phyloP scores from a whole-genome alignment of 2,329 filamentous ascomycete genomes.

The Beauveria varroae region DNA sequence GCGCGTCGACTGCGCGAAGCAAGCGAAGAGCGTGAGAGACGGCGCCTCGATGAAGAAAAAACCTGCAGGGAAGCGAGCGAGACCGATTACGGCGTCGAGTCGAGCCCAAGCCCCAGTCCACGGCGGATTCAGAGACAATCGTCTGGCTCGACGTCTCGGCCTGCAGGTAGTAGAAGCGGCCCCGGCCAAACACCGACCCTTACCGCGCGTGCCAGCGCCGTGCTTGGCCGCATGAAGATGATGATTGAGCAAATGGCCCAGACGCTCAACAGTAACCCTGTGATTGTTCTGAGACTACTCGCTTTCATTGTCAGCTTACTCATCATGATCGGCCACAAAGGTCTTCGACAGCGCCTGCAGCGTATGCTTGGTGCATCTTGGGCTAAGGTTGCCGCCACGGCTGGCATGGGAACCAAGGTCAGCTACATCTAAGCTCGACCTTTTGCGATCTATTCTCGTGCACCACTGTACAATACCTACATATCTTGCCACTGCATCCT shows the following conservation, averaged over 20 bases:
- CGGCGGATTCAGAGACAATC: background rate
- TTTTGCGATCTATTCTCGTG: constrained; percentile 6
- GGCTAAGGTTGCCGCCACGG: constrained; percentile 75
- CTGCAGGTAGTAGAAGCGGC: constrained; percentile 20
- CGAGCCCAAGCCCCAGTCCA: constrained; percentile 26
- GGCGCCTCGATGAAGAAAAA: constrained; percentile 47
- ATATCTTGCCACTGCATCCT: constrained; percentile 13
- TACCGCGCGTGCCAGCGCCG: constrained; percentile 41
- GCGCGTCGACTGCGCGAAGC: constrained; percentile 46
- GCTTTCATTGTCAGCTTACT: constrained; percentile 75
- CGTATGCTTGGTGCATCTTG: constrained; percentile 62
- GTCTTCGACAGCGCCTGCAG: constrained; percentile 66
- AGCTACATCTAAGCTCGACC: constrained; percentile 68
- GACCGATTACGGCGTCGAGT: constrained; percentile 62
- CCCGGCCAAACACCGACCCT: constrained; percentile 28
- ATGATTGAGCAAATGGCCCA: constrained; percentile 43
- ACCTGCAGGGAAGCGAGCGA: constrained; percentile 46
- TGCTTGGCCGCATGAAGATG: constrained; percentile 44
- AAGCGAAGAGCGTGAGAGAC: constrained; percentile 49
- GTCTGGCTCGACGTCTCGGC: constrained; percentile 16
- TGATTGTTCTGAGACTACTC: constrained; percentile 53
- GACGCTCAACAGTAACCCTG: constrained; percentile 49
- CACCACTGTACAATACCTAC: constrained; percentile 16
- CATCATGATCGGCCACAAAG: constrained; percentile 65
- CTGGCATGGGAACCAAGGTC: constrained; percentile 95